phyloP scores from a whole-genome alignment of 139 green algal species.

The Diplosphaera chodatii region DNA sequence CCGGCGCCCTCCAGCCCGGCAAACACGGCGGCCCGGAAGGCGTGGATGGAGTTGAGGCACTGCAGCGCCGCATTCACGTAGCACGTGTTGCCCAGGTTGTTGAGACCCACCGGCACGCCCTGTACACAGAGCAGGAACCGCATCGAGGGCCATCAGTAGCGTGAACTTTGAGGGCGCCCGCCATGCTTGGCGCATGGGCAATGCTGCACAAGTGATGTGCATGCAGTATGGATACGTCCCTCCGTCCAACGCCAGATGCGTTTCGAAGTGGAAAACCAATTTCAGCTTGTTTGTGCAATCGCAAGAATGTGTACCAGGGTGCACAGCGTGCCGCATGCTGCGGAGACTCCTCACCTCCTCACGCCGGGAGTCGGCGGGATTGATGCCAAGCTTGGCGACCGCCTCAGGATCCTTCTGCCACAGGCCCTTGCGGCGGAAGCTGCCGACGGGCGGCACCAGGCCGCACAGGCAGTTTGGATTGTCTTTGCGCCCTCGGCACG shows the following conservation, averaged over 20 bases:
- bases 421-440: conserved; percentile 54
- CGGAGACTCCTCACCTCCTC: conserved; percentile 2
- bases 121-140: no score
- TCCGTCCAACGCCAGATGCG: no score
- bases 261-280: no score
- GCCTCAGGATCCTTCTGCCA: conserved; percentile 63
- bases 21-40: conserved; percentile 59
- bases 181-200: no score
- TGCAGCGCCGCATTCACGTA: conserved; percentile 83
- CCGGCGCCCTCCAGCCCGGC: background rate
- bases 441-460: conserved; percentile 41
- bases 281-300: no score
- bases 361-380: conserved; percentile 22
- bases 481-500: conserved; percentile 18
- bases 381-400: conserved; percentile 29
- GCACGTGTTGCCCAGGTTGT: conserved; percentile 86
- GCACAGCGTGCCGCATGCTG: no score
- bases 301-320: no score
- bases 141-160: no score
- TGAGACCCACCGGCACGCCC: conserved; percentile 51
- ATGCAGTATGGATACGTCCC: no score
- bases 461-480: conserved; percentile 69
- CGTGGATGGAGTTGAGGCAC: conserved; percentile 60
- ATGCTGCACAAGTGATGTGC: no score
- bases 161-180: no score